These are phyloP conservation scores for Solanum hybrid DNA, from an alignment of 305 asterid species.

Conservation along the genomic window DNA sequence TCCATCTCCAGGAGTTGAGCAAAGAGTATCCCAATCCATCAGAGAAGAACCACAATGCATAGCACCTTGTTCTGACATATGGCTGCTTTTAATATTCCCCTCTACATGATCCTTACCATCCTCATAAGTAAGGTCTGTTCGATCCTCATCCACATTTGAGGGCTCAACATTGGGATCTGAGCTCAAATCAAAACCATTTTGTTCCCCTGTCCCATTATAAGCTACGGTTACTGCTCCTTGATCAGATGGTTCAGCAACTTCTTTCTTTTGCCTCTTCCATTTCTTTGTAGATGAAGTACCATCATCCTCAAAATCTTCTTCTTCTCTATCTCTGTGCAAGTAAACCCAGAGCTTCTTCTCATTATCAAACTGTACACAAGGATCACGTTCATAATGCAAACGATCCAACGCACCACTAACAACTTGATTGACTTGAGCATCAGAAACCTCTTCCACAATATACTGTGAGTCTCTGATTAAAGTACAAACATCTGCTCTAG, in stretches of 20 bases:
- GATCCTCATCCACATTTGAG: constrained; percentile 55
- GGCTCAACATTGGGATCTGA: constrained; percentile 68
- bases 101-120: constrained; percentile 46
- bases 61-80: constrained; percentile 30
- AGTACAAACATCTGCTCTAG: constrained; percentile 93
- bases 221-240: constrained; percentile 59
- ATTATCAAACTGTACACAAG: constrained; percentile 92
- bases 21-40: constrained; percentile 35
- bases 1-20: constrained; percentile 36
- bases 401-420: constrained; percentile 98
- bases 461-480: constrained; percentile 94
- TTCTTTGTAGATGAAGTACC: constrained; percentile 97
- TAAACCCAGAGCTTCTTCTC: constrained; percentile 96
- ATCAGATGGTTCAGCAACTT: constrained; percentile 61
- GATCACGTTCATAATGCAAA: constrained; percentile 94
- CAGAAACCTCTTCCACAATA: constrained; percentile 83
- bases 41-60: constrained; percentile 25
- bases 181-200: constrained; percentile 45
- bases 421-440: constrained; percentile 89
- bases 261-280: constrained; percentile 94
- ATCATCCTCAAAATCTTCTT: constrained; percentile 98
- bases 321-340: constrained; percentile 87
- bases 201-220: constrained; percentile 38
- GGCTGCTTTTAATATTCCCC: constrained; percentile 37
- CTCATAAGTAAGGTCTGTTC: constrained; percentile 37